Conservation (phyloP, 805 yeast species). For the Brettanomyces anomalus region DNA sequence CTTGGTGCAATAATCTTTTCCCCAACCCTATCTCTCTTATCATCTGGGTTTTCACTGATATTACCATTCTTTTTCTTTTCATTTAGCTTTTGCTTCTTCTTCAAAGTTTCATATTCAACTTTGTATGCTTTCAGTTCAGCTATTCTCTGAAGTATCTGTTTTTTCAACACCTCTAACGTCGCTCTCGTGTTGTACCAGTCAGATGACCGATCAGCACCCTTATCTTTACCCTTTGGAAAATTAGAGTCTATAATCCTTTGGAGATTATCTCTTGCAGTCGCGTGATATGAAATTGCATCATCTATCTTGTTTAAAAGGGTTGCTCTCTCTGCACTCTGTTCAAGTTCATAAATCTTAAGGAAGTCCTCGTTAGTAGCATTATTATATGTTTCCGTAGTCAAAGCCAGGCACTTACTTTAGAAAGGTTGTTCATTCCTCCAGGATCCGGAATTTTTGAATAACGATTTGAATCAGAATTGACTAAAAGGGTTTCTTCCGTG, state of each 20-base stretch:
- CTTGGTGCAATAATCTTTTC: not conserved
- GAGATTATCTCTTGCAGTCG: conserved; percentile 26
- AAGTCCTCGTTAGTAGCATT: not conserved
- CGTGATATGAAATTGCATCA: conserved; percentile 32
- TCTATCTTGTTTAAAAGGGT: conserved; percentile 32
- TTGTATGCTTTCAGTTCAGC: conserved; percentile 13
- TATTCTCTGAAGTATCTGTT: conserved; percentile 18
- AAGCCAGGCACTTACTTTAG: conserved; percentile 18
- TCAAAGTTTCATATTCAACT: not conserved
- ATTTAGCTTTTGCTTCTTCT: not conserved
- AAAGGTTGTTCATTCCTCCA: conserved; percentile 8
- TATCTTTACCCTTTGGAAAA: not conserved
- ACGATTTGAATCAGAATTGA: too few relatives aligned
- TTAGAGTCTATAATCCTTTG: conserved; percentile 6
- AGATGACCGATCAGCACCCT: conserved; percentile 2
- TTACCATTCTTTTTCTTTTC: not conserved
- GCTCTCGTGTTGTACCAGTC: conserved; percentile 16
- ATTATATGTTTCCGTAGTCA: not conserved
- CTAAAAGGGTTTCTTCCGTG: too few relatives aligned
- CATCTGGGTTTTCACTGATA: not conserved
- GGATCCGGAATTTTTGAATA: too few relatives aligned
- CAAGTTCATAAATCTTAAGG: conserved; percentile 37
- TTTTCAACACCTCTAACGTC: conserved; percentile 14
- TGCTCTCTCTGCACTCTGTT: conserved; percentile 45
- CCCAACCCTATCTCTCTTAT: not conserved